Percentiles rank a stretch among this genome's conserved stretches.
Conservation (phyloP, 2,329 filamentous ascomycete genomes). For the Exophiala phaeomuriformis region DNA sequence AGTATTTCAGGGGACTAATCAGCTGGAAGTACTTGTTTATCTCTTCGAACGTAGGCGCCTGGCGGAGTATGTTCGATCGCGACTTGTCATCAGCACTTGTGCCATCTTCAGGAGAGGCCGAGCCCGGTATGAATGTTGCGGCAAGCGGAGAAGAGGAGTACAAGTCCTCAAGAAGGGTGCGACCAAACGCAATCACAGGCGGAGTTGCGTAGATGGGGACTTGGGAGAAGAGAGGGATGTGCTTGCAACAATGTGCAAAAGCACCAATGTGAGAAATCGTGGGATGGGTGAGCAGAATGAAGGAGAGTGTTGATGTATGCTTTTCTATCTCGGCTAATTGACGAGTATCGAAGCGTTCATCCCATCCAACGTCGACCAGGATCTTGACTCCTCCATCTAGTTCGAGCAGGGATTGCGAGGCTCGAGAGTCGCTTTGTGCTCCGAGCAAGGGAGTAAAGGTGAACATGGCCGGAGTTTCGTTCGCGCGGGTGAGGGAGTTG, state of each 20-base stretch:
- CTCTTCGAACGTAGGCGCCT: constrained; percentile 73
- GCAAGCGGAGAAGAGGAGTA: constrained; percentile 87
- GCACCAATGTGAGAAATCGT: constrained; percentile 87
- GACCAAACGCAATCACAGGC: constrained; percentile 86
- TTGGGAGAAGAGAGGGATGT: constrained; percentile 82
- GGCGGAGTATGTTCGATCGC: constrained; percentile 49
- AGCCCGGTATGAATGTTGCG: constrained; percentile 66
- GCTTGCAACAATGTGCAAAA: constrained; percentile 93
- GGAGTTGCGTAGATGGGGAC: constrained; percentile 92
- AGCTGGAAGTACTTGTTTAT: constrained; percentile 86
- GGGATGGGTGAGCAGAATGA: constrained; percentile 90
- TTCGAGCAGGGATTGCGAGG: constrained; percentile 91
- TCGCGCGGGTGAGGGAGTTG: background rate
- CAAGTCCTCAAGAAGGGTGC: constrained; percentile 82
- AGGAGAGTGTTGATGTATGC: constrained; percentile 82
- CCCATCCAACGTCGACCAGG: constrained; percentile 91
- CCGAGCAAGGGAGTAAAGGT: constrained; percentile 89
- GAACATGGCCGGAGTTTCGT: constrained; percentile 59
- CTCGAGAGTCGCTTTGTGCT: constrained; percentile 68
- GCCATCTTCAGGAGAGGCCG: constrained; percentile 29
- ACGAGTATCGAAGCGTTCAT: constrained; percentile 75
- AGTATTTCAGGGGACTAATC: constrained; percentile 91
- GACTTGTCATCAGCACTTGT: constrained; percentile 43
- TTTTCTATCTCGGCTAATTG: constrained; percentile 85
- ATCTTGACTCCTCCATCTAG: constrained; percentile 96